phyloP scores from a whole-genome alignment of 805 yeast species.

The Clavispora fructus region DNA sequence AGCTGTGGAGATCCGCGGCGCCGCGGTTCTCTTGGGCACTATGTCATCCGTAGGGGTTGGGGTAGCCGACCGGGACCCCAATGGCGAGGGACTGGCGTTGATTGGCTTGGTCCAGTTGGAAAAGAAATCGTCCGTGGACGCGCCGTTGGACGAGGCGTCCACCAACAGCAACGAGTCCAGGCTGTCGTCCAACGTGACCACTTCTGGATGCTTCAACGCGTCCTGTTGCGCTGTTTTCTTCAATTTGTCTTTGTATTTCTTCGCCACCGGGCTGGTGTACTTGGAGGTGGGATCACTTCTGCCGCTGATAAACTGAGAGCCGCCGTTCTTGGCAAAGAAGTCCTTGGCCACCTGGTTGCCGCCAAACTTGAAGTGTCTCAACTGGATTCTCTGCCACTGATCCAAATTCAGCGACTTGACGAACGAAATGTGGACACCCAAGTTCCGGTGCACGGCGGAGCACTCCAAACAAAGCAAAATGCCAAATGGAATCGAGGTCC shows the following conservation, averaged over 20 bases:
- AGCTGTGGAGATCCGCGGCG: slow-evolving; percentile 23
- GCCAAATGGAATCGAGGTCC: slow-evolving; percentile 98
- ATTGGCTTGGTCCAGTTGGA: slow-evolving; percentile 86
- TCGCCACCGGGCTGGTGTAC: slow-evolving; percentile 78
- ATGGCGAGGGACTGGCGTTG: slow-evolving; percentile 47
- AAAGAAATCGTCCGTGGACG: slow-evolving; percentile 78
- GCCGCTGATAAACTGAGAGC: slow-evolving; percentile 56
- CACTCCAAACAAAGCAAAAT: slow-evolving; percentile 90
- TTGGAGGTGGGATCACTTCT: slow-evolving; percentile 64
- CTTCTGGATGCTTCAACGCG: slow-evolving; percentile 64
- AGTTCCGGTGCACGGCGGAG: slow-evolving; percentile 89
- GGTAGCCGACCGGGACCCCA: slow-evolving; percentile 41
- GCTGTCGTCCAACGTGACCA: slow-evolving; percentile 80
- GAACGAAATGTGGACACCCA: slow-evolving; percentile 95
- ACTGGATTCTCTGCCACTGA: slow-evolving; percentile 87
- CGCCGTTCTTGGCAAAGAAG: slow-evolving; percentile 80
- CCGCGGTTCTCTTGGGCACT: slow-evolving; percentile 8
- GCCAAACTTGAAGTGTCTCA: slow-evolving; percentile 89
- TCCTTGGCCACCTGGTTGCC: slow-evolving; percentile 87
- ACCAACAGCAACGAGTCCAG: slow-evolving; percentile 46
- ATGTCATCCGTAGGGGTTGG: slow-evolving; percentile 37
- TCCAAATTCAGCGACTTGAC: slow-evolving; percentile 90
- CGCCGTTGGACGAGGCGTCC: slow-evolving; percentile 32
- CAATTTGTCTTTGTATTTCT: slow-evolving; percentile 73
- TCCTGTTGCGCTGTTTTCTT: slow-evolving; percentile 65